Evolutionary conservation across 257 asterid species (phyloP), one percentile per base, ranked within the genome.

Genomic region (Craterostigma plantagineum): DNA sequence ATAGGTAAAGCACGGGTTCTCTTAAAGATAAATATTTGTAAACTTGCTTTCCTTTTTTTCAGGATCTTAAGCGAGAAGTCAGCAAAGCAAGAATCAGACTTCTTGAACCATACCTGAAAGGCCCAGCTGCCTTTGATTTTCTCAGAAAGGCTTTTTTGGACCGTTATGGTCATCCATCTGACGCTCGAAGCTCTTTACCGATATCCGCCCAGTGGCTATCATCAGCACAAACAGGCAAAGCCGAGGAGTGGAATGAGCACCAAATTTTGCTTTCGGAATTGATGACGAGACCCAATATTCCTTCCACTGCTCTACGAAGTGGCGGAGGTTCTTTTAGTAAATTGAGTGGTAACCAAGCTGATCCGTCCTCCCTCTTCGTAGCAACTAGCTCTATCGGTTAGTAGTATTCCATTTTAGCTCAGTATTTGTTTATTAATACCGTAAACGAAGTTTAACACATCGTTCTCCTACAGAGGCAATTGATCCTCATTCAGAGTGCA

Each of bases 21-120:
- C n/a, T n/a, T n/a, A 6, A 23, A 23, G 30, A 23, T 23, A 23
- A 23, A 23, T 2, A 23, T 23, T 23, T 16, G 16, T 35, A 1
- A 38, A 52, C 36, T 30, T 33, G 46, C 15, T 9, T 14, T 37
- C n/a, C n/a, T n/a, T n/a, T 34, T 52, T 11, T 42, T 38, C 63
- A 87, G 98, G 78, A 54, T 35, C 90, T 90, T 41, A 90, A 79
- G 67, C 76, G 73, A 56, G 92, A 90, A 54, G 64, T 83, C 33
- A 79, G 98, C 81, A 79, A 63, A 72, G 81, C 87, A 7, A 86
- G 81, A 35, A 71, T 90, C 58, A 72, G 65, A 52, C 58, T 90
- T 59, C 61, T 90, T 62, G 91, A 83, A 56, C 95, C 98, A 0
- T 46, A 68, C 53, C 53, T 90, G 53, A 83, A 75, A 62, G 98